phyloP scores from a whole-genome alignment of 1,139 yeast genomes.

The Nakaseomyces glabratus region DNA sequence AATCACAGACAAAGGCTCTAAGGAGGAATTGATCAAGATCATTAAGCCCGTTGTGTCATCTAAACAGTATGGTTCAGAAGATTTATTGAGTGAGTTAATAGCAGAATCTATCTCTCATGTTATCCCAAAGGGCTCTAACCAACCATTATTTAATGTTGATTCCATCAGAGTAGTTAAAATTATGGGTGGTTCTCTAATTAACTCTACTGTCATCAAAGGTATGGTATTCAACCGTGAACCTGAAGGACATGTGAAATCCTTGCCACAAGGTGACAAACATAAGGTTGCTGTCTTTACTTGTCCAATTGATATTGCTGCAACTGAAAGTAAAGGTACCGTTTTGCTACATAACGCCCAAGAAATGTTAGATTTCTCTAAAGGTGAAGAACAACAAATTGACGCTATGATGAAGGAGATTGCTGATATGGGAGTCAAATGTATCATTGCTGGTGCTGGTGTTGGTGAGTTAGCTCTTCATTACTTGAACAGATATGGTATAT shows the following conservation, averaged over 20 bases:
- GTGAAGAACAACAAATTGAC: conserved; percentile 92
- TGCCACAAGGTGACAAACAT: conserved; percentile 41
- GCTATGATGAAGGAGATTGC: conserved; percentile 73
- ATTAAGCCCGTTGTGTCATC: conserved; percentile 85
- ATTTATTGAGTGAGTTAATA: conserved; percentile 65
- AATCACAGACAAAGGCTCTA: conserved; percentile 48
- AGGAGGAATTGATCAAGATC: conserved; percentile 58
- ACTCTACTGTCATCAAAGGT: conserved; percentile 80
- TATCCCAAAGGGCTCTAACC: conserved; percentile 50
- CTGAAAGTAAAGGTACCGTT: conserved; percentile 97
- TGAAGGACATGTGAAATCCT: conserved; percentile 73
- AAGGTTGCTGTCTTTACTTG: conserved; percentile 91
- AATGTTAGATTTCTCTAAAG: conserved; percentile 91
- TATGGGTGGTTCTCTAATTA: conserved; percentile 77
- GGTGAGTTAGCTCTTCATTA: conserved; percentile 93
- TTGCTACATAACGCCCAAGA: conserved; percentile 91
- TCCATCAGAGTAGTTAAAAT: conserved; percentile 90
- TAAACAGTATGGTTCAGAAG: conserved; percentile 87
- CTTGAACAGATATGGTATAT: conserved; percentile 73
- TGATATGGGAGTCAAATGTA: conserved; percentile 79
- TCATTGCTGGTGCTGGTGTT: conserved; percentile 85
- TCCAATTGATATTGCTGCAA: conserved; percentile 87
- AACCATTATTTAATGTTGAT: conserved; percentile 70
- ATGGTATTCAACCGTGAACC: conserved; percentile 98
- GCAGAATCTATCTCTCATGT: conserved; percentile 77